Evolutionary conservation across 1,284 basidiomycete species (phyloP).

Genomic region (Melampsora larici-populina): DNA sequence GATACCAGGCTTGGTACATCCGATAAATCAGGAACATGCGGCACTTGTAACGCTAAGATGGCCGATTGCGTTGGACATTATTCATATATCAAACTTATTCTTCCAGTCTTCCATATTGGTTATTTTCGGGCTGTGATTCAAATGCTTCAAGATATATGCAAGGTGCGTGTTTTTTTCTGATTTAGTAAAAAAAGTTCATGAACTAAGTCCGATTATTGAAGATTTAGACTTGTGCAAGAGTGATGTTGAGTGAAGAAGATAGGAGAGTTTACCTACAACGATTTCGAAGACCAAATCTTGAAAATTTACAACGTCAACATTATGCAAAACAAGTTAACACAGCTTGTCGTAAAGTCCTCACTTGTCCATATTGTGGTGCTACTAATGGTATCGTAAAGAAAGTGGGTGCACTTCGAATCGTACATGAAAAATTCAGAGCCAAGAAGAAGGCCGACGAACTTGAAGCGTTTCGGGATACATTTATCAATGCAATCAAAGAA

Average conservation of each 20-base stretch:
- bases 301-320: constrained; percentile 85
- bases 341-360: constrained; percentile 80
- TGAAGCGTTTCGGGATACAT: constrained; percentile 80
- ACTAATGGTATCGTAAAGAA: constrained; percentile 98
- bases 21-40: constrained; percentile 86
- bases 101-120: constrained; percentile 65
- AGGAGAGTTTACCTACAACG: constrained; percentile 77
- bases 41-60: constrained; percentile 87
- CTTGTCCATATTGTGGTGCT: constrained; percentile 88
- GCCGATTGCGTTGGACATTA: constrained; percentile 98
- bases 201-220: background rate
- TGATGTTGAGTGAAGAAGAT: constrained; percentile 85
- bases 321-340: constrained; percentile 86
- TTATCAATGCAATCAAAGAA: constrained; percentile 75
- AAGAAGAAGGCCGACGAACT: constrained; percentile 83
- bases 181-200: background rate
- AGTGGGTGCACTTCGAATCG: constrained; percentile 87
- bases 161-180: constrained; percentile 60
- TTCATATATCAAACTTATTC: constrained; percentile 59
- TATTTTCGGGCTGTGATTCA: constrained; percentile 94
- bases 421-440: constrained; percentile 94
- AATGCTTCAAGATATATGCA: constrained; percentile 94
- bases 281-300: constrained; percentile 83
- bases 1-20: constrained; percentile 88
- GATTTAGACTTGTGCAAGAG: constrained; percentile 80